Evolutionary conservation across 176 grass and related monocot species (phyloP), one percentile per base, ranked within the genome.

Genomic region (Cymbopogon citratus): DNA sequence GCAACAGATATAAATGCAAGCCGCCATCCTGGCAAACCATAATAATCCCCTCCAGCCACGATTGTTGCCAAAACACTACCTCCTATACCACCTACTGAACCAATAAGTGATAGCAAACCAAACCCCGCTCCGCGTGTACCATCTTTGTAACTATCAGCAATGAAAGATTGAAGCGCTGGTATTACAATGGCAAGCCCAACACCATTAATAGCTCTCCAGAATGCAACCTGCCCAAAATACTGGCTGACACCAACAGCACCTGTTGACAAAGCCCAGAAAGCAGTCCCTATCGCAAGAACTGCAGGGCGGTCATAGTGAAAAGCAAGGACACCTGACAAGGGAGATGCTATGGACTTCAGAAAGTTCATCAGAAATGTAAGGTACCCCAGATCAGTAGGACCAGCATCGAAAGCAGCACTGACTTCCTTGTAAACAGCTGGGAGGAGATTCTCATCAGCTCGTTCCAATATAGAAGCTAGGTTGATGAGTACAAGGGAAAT

Each of bases 341-440:
- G 93, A 83, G 92, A 99, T 71, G 91, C 90, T 89, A 91, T 84
- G 45, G 96, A 90, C 88, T 99, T 92, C 40, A 91, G 83, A 84
- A 99, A 99, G 82, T 95, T 99, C 86, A 91, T 91, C 85, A 98
- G 69, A 81, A 98, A 98, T 51, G 96, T 95, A 76, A 99, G 89
- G 49, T 95, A 99, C 12, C 96, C 93, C 75, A 99, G 96, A 76
- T 99, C 93, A 80, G 91, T 95, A 74, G 96, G 96, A 65, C 93
- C 89, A 63, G 87, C 93, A 88, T 93, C 83, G 44, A 99, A 99
- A 73, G 96, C 69, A 54, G 92, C 91, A 82, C 87, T 99, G 84
- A 99, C 92, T 99, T 95, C 92, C 88, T 95, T 98, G 85, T 98
- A 98, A 88, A 98, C 92, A 73, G 96, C 86, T 52, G 96, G 96